These are phyloP conservation scores for Tuber microsphaerosporum DNA, from an alignment of 495 filamentous ascomycete genomes.

Conservation along the genomic window DNA sequence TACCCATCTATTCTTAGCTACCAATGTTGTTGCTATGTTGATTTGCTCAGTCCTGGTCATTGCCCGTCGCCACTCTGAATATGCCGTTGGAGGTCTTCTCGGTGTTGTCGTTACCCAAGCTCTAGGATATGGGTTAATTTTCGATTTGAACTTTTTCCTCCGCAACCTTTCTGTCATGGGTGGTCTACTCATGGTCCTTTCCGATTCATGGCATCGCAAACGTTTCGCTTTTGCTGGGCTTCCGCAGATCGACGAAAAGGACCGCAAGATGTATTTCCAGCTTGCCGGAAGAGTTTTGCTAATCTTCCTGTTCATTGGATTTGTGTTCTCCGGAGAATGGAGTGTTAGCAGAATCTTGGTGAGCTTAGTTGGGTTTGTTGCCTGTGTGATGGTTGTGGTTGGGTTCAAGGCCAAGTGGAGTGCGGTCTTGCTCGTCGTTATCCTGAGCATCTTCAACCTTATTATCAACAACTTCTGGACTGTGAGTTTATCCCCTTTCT, in stretches of 20 bases:
- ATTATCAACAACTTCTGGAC: constrained; percentile 99
- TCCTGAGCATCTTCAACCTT: constrained; percentile 92
- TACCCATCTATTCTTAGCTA: constrained; percentile 85
- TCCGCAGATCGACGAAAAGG: constrained; percentile 92
- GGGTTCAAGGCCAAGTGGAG: constrained; percentile 99
- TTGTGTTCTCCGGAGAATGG: constrained; percentile 93
- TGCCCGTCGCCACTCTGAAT: constrained; percentile 80
- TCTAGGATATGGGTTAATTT: constrained; percentile 94
- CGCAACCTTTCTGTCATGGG: constrained; percentile 96
- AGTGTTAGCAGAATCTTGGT: constrained; percentile 75
- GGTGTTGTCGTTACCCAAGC: constrained; percentile 92
- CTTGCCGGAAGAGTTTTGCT: constrained; percentile 90
- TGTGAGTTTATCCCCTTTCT: constrained; percentile 52
- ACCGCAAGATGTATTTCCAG: constrained; percentile 99
- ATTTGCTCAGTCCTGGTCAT: constrained; percentile 79
- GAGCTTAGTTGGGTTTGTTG: constrained; percentile 71
- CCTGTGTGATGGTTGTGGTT: constrained; percentile 97
- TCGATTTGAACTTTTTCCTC: constrained; percentile 99
- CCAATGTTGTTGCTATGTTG: constrained; percentile 85
- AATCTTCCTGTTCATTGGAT: constrained; percentile 94
- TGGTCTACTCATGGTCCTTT: constrained; percentile 93
- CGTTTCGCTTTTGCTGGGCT: constrained; percentile 91
- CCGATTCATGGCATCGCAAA: constrained; percentile 96
- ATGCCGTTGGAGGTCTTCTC: constrained; percentile 82
- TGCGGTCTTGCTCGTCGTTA: constrained; percentile 83